Evolutionary conservation across 2,329 filamentous ascomycete species (phyloP).

Genomic region (Epichloe aotearoae): DNA sequence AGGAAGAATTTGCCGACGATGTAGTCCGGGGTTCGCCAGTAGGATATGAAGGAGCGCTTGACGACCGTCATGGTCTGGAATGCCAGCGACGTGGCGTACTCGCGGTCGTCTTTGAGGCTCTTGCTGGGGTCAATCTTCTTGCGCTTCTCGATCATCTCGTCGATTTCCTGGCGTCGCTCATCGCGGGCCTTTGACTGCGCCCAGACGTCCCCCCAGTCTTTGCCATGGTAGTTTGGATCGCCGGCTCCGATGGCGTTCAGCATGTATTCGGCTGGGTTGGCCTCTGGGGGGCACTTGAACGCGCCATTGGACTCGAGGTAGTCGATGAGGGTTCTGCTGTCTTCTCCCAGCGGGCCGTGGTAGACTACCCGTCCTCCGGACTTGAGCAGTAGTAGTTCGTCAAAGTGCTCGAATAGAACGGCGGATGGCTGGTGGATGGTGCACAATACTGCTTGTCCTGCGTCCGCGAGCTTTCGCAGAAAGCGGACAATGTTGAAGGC

Average conservation of each 20-base stretch:
- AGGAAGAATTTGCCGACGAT: constrained; percentile 48
- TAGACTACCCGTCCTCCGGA: constrained; percentile 40
- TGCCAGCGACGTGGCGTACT: constrained; percentile 48
- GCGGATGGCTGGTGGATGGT: constrained; percentile 49
- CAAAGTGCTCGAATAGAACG: constrained; percentile 43
- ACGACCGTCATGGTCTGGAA: constrained; percentile 41
- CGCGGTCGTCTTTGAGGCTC: constrained; percentile 36
- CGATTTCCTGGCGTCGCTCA: constrained; percentile 34
- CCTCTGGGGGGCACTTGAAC: constrained; percentile 31
- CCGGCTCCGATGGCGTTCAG: constrained; percentile 48
- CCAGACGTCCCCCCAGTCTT: constrained; percentile 53
- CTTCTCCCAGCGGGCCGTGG: constrained; percentile 38
- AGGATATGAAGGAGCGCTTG: constrained; percentile 45
- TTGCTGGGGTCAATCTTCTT: constrained; percentile 22
- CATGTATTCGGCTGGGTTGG: constrained; percentile 43
- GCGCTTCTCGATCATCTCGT: constrained; percentile 34
- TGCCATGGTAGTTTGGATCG: constrained; percentile 43
- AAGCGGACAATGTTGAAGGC: constrained; percentile 51
- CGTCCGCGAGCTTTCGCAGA: constrained; percentile 45
- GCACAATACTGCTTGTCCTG: constrained; percentile 45
- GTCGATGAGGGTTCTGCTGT: constrained; percentile 31
- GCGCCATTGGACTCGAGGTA: constrained; percentile 41
- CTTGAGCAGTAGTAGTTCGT: constrained; percentile 40
- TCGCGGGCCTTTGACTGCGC: constrained; percentile 34
- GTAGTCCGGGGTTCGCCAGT: constrained; percentile 55